Evolutionary conservation across 331 rosid species (phyloP).

Genomic region (Quercus tomentella): DNA sequence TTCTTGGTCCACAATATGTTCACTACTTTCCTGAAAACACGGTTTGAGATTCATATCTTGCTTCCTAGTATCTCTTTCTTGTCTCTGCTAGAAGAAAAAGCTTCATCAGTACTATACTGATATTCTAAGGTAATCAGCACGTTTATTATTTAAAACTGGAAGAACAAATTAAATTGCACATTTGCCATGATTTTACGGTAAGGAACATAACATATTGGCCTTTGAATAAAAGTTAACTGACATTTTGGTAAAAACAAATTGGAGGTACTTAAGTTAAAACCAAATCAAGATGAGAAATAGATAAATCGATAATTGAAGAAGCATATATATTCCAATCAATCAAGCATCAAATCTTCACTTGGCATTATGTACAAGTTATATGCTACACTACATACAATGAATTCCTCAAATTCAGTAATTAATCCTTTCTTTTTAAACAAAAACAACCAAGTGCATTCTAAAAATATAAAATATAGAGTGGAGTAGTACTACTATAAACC

Average conservation of each 20-base stretch:
- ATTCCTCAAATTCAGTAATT: neutral
- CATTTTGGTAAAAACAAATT: neutral
- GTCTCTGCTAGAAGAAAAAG: constrained; percentile 14
- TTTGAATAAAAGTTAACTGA: neutral
- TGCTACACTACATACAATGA: neutral
- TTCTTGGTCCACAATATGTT: neutral
- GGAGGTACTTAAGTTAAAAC: neutral
- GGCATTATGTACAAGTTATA: neutral
- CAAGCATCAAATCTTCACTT: neutral
- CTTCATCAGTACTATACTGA: neutral
- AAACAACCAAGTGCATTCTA: no score
- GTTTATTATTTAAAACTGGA: neutral
- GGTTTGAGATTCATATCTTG: constrained; percentile 14
- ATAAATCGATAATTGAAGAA: neutral
- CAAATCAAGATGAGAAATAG: neutral
- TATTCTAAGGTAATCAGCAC: neutral
- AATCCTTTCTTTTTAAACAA: neutral
- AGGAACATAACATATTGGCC: neutral
- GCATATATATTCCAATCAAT: neutral
- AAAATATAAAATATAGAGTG: no score
- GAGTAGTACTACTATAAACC: no score
- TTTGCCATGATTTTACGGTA: neutral
- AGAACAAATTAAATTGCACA: neutral
- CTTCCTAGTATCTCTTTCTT: constrained; percentile 3
- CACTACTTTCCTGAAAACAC: constrained; percentile 3